These are phyloP conservation scores for Colletotrichum tamarilloi DNA, from an alignment of 2,329 filamentous ascomycete species.

Conservation along the genomic window DNA sequence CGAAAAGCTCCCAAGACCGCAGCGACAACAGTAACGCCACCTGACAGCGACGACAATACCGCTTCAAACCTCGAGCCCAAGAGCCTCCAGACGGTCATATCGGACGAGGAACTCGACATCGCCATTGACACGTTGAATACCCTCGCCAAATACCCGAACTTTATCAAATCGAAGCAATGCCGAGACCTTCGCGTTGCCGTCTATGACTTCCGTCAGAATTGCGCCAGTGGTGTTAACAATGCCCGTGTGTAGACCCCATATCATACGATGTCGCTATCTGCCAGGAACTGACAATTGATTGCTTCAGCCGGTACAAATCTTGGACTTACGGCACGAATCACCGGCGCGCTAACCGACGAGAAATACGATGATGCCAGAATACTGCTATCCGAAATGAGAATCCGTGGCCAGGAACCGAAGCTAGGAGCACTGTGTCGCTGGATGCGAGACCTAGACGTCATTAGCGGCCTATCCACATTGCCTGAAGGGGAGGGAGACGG, in stretches of 20 bases:
- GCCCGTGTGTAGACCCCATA: slow-evolving; percentile 49
- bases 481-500: slow-evolving; percentile 50
- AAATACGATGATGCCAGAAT: slow-evolving; percentile 74
- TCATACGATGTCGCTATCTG: background rate
- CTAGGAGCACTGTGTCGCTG: slow-evolving; percentile 77
- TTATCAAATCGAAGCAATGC: slow-evolving; percentile 77
- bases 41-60: slow-evolving; percentile 41
- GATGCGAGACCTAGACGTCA: slow-evolving; percentile 77
- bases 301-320: slow-evolving; percentile 59
- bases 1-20: slow-evolving; percentile 53
- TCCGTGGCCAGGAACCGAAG: slow-evolving; percentile 73
- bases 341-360: slow-evolving; percentile 72
- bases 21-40: slow-evolving; percentile 48
- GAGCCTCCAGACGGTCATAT: slow-evolving; percentile 65
- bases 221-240: slow-evolving; percentile 73
- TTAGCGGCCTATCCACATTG: slow-evolving; percentile 72
- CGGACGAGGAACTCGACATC: slow-evolving; percentile 74
- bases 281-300: background rate
- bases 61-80: slow-evolving; percentile 54
- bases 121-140: slow-evolving; percentile 72
- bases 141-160: slow-evolving; percentile 66
- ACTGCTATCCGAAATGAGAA: slow-evolving; percentile 76
- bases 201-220: slow-evolving; percentile 76
- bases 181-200: slow-evolving; percentile 74
- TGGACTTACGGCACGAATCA: slow-evolving; percentile 68